Percentiles rank a stretch among this genome's conserved stretches.
Evolutionary conservation across 208 protist genomes (phyloP).

Genomic region (Leptomonas seymouri): DNA sequence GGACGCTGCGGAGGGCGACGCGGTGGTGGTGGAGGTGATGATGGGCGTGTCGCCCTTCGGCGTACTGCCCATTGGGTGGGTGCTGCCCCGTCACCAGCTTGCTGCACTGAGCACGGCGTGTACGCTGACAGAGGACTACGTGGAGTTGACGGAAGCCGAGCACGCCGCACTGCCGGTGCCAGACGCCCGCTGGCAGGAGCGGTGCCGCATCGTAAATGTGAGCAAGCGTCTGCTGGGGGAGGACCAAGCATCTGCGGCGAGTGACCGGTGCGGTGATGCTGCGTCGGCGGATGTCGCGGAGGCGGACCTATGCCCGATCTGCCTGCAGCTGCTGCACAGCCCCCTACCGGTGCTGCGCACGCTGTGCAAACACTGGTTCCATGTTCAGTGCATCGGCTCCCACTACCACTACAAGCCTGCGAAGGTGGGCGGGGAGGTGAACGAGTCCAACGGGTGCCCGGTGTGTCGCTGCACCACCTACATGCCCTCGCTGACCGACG

Average conservation of each 20-base stretch:
- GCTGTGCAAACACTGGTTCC: slow-evolving; percentile 52
- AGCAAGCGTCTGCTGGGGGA: not conserved
- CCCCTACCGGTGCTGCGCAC: slow-evolving; percentile 36
- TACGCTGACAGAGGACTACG: slow-evolving; percentile 7
- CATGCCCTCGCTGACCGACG: slow-evolving; percentile 30
- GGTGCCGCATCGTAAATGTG: slow-evolving; percentile 21
- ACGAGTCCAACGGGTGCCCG: slow-evolving; percentile 37
- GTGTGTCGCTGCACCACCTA: slow-evolving; percentile 40
- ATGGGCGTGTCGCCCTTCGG: slow-evolving; percentile 33
- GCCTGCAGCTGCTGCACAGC: slow-evolving; percentile 36
- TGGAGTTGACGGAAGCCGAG: slow-evolving; percentile 25
- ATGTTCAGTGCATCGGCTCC: slow-evolving; percentile 51
- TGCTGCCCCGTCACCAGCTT: slow-evolving; percentile 19
- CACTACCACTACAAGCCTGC: slow-evolving; percentile 30
- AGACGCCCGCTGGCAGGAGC: slow-evolving; percentile 15
- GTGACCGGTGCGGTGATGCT: not conserved
- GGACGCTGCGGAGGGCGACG: not conserved
- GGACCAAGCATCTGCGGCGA: not conserved
- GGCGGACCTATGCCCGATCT: slow-evolving; percentile 44
- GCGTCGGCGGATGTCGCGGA: not conserved
- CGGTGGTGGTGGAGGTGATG: slow-evolving; percentile 22
- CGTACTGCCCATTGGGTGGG: slow-evolving; percentile 44
- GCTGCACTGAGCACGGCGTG: slow-evolving; percentile 19
- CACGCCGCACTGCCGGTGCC: slow-evolving; percentile 24
- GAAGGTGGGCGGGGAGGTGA: slow-evolving; percentile 28